Evolutionary conservation across 1,139 yeast species (phyloP).

Genomic region (Yamadazyma triangularis): DNA sequence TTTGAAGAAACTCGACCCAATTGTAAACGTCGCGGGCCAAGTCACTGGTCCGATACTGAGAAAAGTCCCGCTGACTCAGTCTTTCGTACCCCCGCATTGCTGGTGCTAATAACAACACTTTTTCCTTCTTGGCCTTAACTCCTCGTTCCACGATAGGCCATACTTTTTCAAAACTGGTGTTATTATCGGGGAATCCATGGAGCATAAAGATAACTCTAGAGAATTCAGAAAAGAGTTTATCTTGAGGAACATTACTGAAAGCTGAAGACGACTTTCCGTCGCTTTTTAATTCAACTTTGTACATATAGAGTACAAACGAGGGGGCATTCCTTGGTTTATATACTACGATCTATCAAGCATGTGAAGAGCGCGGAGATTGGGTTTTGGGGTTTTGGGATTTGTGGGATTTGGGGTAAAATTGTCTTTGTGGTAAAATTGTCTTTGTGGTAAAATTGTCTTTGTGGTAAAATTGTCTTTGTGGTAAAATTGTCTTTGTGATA

Average conservation of each 20-base stretch:
- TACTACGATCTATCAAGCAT: not conserved
- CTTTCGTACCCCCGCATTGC: constrained; percentile 39
- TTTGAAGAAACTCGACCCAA: constrained; percentile 22
- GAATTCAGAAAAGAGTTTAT: constrained; percentile 13
- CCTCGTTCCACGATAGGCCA: constrained; percentile 4
- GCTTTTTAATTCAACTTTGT: constrained; percentile 7
- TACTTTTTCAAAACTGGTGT: constrained; percentile 24
- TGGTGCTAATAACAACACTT: constrained; percentile 31
- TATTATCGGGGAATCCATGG: constrained; percentile 44
- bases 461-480: too few species aligned
- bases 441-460: too few species aligned
- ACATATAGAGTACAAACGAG: not conserved
- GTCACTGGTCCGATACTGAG: constrained; percentile 24
- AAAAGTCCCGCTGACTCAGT: constrained; percentile 26
- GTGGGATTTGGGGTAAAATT: too few species aligned
- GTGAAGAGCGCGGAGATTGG: too few species aligned
- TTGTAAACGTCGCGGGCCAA: constrained; percentile 33
- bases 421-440: too few species aligned
- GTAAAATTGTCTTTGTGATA: too few species aligned
- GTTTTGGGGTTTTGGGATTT: too few species aligned
- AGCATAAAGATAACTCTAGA: constrained; percentile 26
- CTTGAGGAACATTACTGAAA: constrained; percentile 4
- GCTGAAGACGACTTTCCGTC: constrained; percentile 9
- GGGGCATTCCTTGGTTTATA: not conserved
- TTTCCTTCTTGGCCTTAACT: constrained; percentile 8